Conservation (phyloP, 306 rosid species). For the Prunus armeniaca region DNA sequence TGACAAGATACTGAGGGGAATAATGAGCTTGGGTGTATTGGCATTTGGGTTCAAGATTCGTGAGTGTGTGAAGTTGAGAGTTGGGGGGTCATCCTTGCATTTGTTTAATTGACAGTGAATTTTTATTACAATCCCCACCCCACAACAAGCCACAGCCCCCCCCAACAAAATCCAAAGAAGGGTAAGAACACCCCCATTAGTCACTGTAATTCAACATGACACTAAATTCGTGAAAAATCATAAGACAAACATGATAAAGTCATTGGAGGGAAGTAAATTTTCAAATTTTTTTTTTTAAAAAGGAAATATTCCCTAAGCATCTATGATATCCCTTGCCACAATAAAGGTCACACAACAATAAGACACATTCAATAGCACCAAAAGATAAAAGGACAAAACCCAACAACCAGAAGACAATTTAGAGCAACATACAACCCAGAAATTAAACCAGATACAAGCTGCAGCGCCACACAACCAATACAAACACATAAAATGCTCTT, state of each 20-base stretch:
- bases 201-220: neutral
- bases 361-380: neutral
- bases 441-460: neutral
- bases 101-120: neutral
- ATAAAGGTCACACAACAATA: neutral
- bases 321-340: neutral
- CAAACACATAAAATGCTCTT: neutral
- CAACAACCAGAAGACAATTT: neutral
- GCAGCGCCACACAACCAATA: neutral
- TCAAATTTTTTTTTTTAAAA: neutral
- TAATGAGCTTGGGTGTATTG: neutral
- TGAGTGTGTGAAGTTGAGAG: neutral
- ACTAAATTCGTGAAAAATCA: neutral
- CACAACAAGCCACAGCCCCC: neutral
- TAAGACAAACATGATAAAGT: neutral
- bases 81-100: neutral
- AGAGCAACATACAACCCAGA: neutral
- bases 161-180: neutral
- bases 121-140: neutral
- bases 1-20: neutral
- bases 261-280: neutral
- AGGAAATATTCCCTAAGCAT: neutral
- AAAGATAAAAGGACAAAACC: neutral
- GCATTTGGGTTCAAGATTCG: neutral
- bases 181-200: conserved; percentile 14